phyloP scores from a whole-genome alignment of 208 protist species.

The Acanthamoeba lenticulata region DNA sequence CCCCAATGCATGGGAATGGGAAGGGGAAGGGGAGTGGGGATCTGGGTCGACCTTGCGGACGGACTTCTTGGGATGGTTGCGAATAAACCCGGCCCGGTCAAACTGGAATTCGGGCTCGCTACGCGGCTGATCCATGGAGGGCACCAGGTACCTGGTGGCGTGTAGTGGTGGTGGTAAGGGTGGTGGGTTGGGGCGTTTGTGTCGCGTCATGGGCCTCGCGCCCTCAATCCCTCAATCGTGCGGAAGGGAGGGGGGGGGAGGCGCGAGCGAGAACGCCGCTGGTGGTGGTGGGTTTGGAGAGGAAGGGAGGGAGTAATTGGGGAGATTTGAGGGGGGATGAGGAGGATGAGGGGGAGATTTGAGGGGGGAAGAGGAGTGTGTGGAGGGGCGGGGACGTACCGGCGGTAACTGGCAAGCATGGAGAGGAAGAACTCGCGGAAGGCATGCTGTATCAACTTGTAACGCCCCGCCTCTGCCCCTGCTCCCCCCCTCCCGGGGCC shows the following conservation, averaged over 20 bases:
- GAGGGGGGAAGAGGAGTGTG: not conserved
- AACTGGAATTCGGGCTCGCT: not conserved
- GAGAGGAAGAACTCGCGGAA: conserved; percentile 58
- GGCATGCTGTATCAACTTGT: not conserved
- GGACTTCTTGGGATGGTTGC: not conserved
- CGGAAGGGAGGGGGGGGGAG: too few relatives aligned
- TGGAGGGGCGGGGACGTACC: not conserved
- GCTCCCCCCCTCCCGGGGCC: not conserved
- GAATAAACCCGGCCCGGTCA: not conserved
- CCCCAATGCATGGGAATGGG: too few relatives aligned
- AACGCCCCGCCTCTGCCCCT: not conserved
- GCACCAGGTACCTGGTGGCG: not conserved
- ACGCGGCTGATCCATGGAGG: not conserved
- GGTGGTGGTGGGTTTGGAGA: not conserved
- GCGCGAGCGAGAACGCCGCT: too few relatives aligned
- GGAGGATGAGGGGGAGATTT: too few relatives aligned
- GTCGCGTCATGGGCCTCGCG: not conserved
- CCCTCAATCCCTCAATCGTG: too few relatives aligned
- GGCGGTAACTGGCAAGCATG: not conserved
- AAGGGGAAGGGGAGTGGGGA: not conserved
- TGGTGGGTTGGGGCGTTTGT: not conserved
- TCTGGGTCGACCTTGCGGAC: not conserved
- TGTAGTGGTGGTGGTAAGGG: not conserved
- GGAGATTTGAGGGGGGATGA: too few relatives aligned
- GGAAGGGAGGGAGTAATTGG: too few relatives aligned